Conservation (phyloP, 2,329 filamentous ascomycete species). For the Fusarium verticillioides region DNA sequence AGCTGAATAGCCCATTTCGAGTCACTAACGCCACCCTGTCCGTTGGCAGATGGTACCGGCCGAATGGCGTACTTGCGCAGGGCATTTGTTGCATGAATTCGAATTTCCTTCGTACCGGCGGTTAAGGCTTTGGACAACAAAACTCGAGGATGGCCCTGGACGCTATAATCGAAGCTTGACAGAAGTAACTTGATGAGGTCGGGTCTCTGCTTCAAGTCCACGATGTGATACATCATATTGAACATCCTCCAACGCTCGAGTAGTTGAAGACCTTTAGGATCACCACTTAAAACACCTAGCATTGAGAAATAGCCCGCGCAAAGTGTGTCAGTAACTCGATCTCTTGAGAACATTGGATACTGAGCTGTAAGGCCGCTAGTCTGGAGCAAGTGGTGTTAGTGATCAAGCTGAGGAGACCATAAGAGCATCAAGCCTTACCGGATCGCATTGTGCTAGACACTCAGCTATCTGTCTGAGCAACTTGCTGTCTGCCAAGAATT, state of each 20-base stretch:
- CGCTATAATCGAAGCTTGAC: slow-evolving; percentile 90
- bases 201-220: slow-evolving; percentile 89
- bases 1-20: slow-evolving; percentile 97
- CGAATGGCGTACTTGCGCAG: slow-evolving; percentile 85
- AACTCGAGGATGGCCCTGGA: slow-evolving; percentile 89
- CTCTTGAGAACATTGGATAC: slow-evolving; percentile 87
- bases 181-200: slow-evolving; percentile 91
- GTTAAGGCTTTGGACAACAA: slow-evolving; percentile 94
- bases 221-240: slow-evolving; percentile 99
- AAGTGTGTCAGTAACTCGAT: slow-evolving; percentile 85
- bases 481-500: slow-evolving; percentile 91
- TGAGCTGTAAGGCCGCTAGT: slow-evolving; percentile 81
- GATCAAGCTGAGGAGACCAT: slow-evolving; percentile 15
- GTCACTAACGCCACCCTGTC: slow-evolving; percentile 63
- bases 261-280: slow-evolving; percentile 84
- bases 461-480: slow-evolving; percentile 93
- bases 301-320: slow-evolving; percentile 95
- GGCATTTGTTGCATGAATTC: slow-evolving; percentile 88
- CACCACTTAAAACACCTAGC: slow-evolving; percentile 85
- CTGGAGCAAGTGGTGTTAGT: slow-evolving; percentile 49
- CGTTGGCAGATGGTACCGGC: slow-evolving; percentile 52
- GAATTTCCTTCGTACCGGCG: slow-evolving; percentile 88
- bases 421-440: slow-evolving; percentile 61
- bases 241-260: slow-evolving; percentile 97
- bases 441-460: slow-evolving; percentile 94